Conservation (phyloP, 108 stramenopile species). For the Cyclotella sp. region DNA sequence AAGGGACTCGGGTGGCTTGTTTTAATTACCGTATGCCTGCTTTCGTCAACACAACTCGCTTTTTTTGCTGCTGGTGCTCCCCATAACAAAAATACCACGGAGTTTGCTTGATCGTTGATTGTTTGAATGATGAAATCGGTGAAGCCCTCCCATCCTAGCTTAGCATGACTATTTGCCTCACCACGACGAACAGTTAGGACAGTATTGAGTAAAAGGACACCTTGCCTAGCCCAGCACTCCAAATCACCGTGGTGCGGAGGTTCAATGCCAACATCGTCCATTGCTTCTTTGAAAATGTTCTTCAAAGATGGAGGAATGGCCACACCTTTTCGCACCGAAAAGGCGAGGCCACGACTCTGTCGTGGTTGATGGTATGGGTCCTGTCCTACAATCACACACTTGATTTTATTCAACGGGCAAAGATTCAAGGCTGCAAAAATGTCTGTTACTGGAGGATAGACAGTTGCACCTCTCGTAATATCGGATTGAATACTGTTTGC, state of each 20-base stretch:
- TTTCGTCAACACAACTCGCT: conserved; percentile 54
- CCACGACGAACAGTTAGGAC: conserved; percentile 93
- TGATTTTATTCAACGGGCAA: conserved; percentile 76
- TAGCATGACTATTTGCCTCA: conserved; percentile 91
- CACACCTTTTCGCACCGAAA: conserved; percentile 89
- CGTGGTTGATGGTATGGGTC: conserved; percentile 98
- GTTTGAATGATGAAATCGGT: conserved; percentile 88
- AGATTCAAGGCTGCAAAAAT: conserved; percentile 93
- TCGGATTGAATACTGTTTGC: conserved; percentile 36
- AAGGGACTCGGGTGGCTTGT: conserved; percentile 79
- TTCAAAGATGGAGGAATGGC: conserved; percentile 88
- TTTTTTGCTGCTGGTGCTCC: conserved; percentile 92
- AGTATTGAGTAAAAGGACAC: conserved; percentile 98
- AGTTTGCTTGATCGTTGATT: conserved; percentile 44
- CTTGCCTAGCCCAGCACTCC: conserved; percentile 90
- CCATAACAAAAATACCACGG: conserved; percentile 98
- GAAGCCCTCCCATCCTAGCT: conserved; percentile 95
- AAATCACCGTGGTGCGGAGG: conserved; percentile 79
- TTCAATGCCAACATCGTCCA: conserved; percentile 53
- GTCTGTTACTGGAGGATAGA: conserved; percentile 88
- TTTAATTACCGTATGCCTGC: conserved; percentile 64
- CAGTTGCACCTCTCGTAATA: conserved; percentile 39
- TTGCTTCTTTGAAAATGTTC: conserved; percentile 93
- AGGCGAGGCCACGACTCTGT: conserved; percentile 87
- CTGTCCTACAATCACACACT: conserved; percentile 98